Base-by-base conservation (phyloP, 805 yeast genomes). In the Peterozyma toletana region DNA sequence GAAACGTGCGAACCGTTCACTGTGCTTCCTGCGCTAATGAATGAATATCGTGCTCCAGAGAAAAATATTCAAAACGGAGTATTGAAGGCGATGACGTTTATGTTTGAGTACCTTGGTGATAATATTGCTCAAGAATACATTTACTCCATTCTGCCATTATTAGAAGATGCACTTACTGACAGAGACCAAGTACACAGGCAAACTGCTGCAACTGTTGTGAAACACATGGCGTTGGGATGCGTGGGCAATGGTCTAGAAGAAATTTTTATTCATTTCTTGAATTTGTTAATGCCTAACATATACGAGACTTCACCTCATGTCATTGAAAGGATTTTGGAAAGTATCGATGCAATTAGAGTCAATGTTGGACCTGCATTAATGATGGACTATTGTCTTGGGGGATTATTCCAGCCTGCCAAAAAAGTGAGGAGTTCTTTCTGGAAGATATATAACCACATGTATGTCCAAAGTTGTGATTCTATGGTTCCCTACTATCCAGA, bases 271-370 rank as follows among this genome's bases (percentile, higher is more conserved):
- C 96, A 93, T 59, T 75, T 81, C 46, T 65, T 93, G 55, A 88
- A 93, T 57, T 68, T 90, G 41, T 61, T 93, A 16, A 64, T 89
- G 62, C 99, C 99, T 2, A 93, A 93, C 58, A 69, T 93, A 2
- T 89, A 78, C 58, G 99, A 91, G 60, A 86, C 96, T 0, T 89
- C 97, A 0, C 98, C 98, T 0, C 99, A 93, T 61, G 97, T 90
- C 11, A 89, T 90, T 45, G 72, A 68, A 9, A 76, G 98, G 50
- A 80, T 93, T 1, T 50, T 86, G 39, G 97, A 88, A 44, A 84
- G 90, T 43, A 67, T 93, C 27, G 89, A 85, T 47, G 83, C 86
- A 2, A 57, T 88, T 27, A 68, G 91, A 33, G 66, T 73, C 38
- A 83, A 83, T 0, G 59, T 90, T 11, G 99, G 99, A 0, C 71